A percentile compares a stretch with the other conserved stretches of the same genome.
These are phyloP conservation scores for Phytophthora tubulina DNA, from an alignment of 352 stramenopile species.

Conservation along the genomic window DNA sequence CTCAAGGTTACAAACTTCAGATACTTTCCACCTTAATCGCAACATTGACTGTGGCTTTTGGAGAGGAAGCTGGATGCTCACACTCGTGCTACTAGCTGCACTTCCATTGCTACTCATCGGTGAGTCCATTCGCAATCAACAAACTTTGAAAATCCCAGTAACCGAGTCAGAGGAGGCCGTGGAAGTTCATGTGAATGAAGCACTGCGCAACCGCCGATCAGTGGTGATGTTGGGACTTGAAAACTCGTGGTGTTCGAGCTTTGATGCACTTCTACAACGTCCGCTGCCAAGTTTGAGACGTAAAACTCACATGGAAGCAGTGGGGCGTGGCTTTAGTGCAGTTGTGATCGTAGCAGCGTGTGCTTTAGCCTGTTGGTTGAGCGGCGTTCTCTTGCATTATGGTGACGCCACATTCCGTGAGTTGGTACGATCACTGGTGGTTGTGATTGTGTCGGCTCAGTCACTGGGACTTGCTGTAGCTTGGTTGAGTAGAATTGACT, in stretches of 20 bases:
- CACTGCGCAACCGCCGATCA: conserved; percentile 52
- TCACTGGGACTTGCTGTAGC: conserved; percentile 43
- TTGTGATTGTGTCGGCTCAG: conserved; percentile 52
- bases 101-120: conserved; percentile 70
- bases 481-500: conserved; percentile 38
- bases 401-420: conserved; percentile 55
- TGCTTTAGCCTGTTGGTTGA: conserved; percentile 72
- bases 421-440: conserved; percentile 53
- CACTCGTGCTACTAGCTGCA: conserved; percentile 63
- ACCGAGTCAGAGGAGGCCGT: conserved; percentile 31
- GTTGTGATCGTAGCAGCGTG: conserved; percentile 52
- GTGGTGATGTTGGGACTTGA: conserved; percentile 54
- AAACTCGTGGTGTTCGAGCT: conserved; percentile 41
- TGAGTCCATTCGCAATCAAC: conserved; percentile 38
- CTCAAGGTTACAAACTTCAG: conserved; percentile 62
- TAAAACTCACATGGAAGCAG: conserved; percentile 45
- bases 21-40: conserved; percentile 45
- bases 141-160: conserved; percentile 2
- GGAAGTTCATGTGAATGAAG: conserved; percentile 54
- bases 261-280: conserved; percentile 34
- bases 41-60: conserved; percentile 50
- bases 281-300: conserved; percentile 26
- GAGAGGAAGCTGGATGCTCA: conserved; percentile 64
- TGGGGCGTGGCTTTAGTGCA: conserved; percentile 74
- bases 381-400: conserved; percentile 52